A percentile compares a stretch with the other conserved stretches of the same genome.
Evolutionary conservation across 495 filamentous ascomycete genomes (phyloP).

Genomic region (Chaetomidium leptoderma): DNA sequence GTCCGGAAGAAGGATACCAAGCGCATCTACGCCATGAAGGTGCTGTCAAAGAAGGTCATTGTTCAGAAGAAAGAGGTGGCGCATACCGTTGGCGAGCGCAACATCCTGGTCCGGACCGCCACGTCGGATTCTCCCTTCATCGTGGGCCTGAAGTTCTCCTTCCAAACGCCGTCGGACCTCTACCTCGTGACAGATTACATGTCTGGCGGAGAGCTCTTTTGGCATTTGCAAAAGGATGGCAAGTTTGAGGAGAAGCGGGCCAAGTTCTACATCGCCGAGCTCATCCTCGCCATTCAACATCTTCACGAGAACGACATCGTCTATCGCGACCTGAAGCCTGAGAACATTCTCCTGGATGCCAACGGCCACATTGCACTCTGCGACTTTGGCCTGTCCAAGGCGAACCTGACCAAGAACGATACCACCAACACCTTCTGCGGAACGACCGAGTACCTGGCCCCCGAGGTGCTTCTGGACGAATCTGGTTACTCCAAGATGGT

Average conservation of each 20-base stretch:
- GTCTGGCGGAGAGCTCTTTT: slow-evolving; percentile 97
- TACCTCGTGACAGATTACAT: slow-evolving; percentile 99
- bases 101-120: slow-evolving; percentile 93
- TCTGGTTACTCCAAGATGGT: slow-evolving; percentile 99
- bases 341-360: slow-evolving; percentile 91
- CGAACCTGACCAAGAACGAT: slow-evolving; percentile 89
- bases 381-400: slow-evolving; percentile 96
- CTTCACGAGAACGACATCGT: slow-evolving; percentile 96
- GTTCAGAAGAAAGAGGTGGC: slow-evolving; percentile 99
- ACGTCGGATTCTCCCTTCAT: slow-evolving; percentile 97
- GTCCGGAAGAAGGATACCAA: slow-evolving; percentile 97
- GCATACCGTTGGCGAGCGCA: slow-evolving; percentile 93
- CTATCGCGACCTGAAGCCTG: slow-evolving; percentile 94
- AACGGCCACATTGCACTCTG: slow-evolving; percentile 92
- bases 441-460: slow-evolving; percentile 95
- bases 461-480: slow-evolving; percentile 92
- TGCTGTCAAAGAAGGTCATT: slow-evolving; percentile 97
- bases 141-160: slow-evolving; percentile 96
- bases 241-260: slow-evolving; percentile 91
- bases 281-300: slow-evolving; percentile 92
- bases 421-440: slow-evolving; percentile 99
- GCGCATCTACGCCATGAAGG: slow-evolving; percentile 98
- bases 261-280: slow-evolving; percentile 98
- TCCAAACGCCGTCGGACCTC: slow-evolving; percentile 93
- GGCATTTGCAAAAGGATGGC: slow-evolving; percentile 97